A percentile compares a stretch with the other conserved stretches of the same genome.
Evolutionary conservation across 768 basidiomycete species (phyloP).

Genomic region (Infundibulicybe gibba): DNA sequence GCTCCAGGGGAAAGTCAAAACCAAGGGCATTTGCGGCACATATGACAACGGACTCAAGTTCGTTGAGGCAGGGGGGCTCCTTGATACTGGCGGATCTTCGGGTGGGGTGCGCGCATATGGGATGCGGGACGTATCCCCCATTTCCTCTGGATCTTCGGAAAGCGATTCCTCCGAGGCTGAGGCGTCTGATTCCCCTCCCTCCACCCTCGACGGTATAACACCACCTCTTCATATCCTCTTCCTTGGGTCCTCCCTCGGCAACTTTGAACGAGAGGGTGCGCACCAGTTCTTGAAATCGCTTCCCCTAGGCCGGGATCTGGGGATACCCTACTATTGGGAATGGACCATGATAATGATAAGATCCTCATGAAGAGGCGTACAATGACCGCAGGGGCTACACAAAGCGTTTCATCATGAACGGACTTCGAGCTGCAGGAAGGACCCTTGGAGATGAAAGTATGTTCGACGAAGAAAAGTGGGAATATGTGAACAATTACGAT

Average conservation of each 20-base stretch:
- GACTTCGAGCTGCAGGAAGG: slow-evolving; percentile 63
- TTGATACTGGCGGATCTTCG: slow-evolving; percentile 10
- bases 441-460: slow-evolving; percentile 63
- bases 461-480: slow-evolving; percentile 71
- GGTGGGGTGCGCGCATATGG: slow-evolving; percentile 5
- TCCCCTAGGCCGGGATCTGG: slow-evolving; percentile 69
- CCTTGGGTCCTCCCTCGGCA: slow-evolving; percentile 89
- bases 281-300: slow-evolving; percentile 72
- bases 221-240: slow-evolving; percentile 81
- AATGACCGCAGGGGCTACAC: slow-evolving; percentile 78
- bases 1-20: slow-evolving; percentile 69
- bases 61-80: slow-evolving; percentile 61
- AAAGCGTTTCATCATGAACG: slow-evolving; percentile 81
- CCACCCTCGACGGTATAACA: slow-evolving; percentile 42
- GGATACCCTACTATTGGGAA: slow-evolving; percentile 86
- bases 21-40: slow-evolving; percentile 86
- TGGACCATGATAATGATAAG: slow-evolving; percentile 79
- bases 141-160: slow-evolving; percentile 26
- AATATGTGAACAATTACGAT: slow-evolving; percentile 60
- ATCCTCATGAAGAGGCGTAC: slow-evolving; percentile 82
- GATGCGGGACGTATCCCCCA: slow-evolving; percentile 32
- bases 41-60: slow-evolving; percentile 88
- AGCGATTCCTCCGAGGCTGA: slow-evolving; percentile 19
- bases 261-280: slow-evolving; percentile 73
- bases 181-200: slow-evolving; percentile 26